phyloP scores from a whole-genome alignment of 1,284 basidiomycete genomes.

The Papiliotrema flavescens region DNA sequence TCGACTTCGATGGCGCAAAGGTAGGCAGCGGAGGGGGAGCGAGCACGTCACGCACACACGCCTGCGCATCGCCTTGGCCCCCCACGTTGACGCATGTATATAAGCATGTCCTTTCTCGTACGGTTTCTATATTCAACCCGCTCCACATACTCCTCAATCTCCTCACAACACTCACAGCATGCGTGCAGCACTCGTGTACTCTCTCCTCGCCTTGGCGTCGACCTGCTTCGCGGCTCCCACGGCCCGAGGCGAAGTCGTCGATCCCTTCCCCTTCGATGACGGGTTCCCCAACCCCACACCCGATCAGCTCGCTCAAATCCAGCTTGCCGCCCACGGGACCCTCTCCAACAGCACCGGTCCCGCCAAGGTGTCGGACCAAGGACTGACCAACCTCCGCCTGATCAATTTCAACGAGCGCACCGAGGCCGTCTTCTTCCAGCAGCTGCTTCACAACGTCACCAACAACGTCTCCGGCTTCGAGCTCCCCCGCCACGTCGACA shows the following conservation, averaged over 20 bases:
- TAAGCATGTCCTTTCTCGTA: too few species aligned
- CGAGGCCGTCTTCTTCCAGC: slow-evolving; percentile 2
- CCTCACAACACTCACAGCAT: too few species aligned
- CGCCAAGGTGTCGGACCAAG: neutral
- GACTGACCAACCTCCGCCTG: slow-evolving; percentile 1
- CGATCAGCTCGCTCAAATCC: slow-evolving; percentile 1
- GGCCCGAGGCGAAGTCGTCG: neutral
- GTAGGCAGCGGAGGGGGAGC: too few species aligned
- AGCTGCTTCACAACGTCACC: slow-evolving; percentile 1
- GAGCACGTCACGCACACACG: too few species aligned
- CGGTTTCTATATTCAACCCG: too few species aligned
- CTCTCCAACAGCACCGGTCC: neutral
- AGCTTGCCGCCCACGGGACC: neutral
- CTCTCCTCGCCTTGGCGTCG: neutral
- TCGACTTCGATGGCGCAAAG: too few species aligned
- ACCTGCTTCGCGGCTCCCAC: neutral
- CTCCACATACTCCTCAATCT: too few species aligned
- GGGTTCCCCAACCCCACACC: neutral
- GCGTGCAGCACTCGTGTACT: too few species aligned
- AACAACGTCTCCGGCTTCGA: neutral
- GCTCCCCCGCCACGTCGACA: neutral
- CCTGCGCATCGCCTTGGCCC: too few species aligned
- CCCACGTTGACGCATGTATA: too few species aligned
- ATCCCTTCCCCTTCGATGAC: slow-evolving; percentile 1
- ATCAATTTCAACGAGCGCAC: neutral